Evolutionary conservation across 2,329 filamentous ascomycete genomes (phyloP).

Genomic region (Scedosporium dehoogii): DNA sequence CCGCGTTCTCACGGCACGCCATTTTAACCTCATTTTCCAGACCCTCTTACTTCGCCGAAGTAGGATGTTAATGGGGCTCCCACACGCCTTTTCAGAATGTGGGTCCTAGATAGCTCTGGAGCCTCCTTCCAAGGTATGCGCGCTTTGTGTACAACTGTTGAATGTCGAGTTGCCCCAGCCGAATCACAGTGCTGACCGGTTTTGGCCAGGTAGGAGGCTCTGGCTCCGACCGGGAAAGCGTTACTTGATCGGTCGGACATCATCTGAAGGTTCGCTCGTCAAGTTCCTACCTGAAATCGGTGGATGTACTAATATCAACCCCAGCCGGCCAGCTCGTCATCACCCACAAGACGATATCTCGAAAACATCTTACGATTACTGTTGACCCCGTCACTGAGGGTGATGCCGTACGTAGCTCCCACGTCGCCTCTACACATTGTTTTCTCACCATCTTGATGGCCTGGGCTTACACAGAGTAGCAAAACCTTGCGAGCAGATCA

Average conservation of each 20-base stretch:
- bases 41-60: background rate
- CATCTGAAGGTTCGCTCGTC: constrained; percentile 44
- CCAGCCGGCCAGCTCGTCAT: constrained; percentile 6
- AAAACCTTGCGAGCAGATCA: constrained; percentile 55
- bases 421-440: background rate
- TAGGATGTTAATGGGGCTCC: background rate
- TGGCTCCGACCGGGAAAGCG: constrained; percentile 82
- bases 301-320: background rate
- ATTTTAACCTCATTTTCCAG: background rate
- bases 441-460: background rate
- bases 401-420: constrained; percentile 48
- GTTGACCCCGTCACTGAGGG: constrained; percentile 56
- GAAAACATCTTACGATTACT: constrained; percentile 74
- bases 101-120: constrained; percentile 6
- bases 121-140: constrained; percentile 6
- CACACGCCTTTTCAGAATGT: background rate
- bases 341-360: constrained; percentile 67
- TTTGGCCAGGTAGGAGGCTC: constrained; percentile 28
- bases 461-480: constrained; percentile 26
- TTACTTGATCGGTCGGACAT: constrained; percentile 77
- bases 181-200: background rate
- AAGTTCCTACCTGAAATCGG: background rate
- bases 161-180: background rate
- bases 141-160: background rate
- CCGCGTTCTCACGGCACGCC: background rate